These are phyloP conservation scores for Phytopythium montanum DNA, from an alignment of 352 stramenopile species.

Conservation along the genomic window DNA sequence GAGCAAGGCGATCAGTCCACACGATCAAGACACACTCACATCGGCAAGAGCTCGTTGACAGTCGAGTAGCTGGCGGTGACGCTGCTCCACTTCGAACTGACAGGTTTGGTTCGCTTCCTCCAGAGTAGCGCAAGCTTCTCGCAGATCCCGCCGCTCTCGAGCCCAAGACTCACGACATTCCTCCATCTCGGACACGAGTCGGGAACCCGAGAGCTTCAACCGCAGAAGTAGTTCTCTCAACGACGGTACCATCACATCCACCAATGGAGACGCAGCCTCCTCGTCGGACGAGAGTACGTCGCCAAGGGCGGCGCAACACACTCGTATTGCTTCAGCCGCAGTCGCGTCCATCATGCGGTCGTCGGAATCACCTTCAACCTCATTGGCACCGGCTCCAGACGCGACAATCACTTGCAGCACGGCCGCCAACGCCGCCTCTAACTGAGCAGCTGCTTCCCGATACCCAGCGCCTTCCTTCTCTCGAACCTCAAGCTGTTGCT, in stretches of 20 bases:
- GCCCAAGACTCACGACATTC: slow-evolving; percentile 27
- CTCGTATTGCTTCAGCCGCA: slow-evolving; percentile 13
- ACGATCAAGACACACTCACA: slow-evolving; percentile 9
- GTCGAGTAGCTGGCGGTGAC: slow-evolving; percentile 22
- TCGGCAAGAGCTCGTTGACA: slow-evolving; percentile 21
- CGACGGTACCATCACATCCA: not conserved
- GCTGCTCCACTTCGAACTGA: slow-evolving; percentile 31
- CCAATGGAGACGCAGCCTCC: slow-evolving; percentile 5
- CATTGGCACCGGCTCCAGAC: not conserved
- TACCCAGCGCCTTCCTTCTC: not conserved
- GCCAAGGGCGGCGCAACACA: slow-evolving; percentile 18
- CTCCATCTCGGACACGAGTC: slow-evolving; percentile 9
- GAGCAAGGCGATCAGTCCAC: not conserved
- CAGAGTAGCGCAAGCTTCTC: slow-evolving; percentile 23
- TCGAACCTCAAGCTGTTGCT: not conserved
- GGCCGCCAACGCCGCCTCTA: not conserved
- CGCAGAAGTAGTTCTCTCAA: slow-evolving; percentile 10
- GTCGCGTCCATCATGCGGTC: slow-evolving; percentile 11
- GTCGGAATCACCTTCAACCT: not conserved
- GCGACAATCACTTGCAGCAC: not conserved
- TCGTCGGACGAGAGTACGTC: slow-evolving; percentile 10
- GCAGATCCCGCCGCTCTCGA: slow-evolving; percentile 31
- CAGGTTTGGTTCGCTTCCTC: slow-evolving; percentile 28
- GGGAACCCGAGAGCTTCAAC: not conserved
- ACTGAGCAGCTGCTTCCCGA: not conserved